phyloP scores from a whole-genome alignment of 1,284 basidiomycete genomes.

The Leccinum holopus region DNA sequence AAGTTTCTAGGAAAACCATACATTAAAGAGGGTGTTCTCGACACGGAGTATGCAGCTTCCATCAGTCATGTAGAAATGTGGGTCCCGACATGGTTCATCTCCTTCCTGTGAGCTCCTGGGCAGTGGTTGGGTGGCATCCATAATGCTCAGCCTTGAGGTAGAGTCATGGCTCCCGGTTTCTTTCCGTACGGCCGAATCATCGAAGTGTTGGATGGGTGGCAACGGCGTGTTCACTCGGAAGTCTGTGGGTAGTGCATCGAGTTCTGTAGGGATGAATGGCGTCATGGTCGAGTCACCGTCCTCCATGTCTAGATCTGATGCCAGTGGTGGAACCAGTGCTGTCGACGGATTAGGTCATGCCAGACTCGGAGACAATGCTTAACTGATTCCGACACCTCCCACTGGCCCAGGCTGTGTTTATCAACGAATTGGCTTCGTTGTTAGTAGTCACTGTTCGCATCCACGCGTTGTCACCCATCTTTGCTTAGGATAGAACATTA shows the following conservation, averaged over 20 bases:
- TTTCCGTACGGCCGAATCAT: slow-evolving; percentile 9
- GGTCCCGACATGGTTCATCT: slow-evolving; percentile 31
- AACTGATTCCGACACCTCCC: background rate
- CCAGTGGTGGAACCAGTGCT: background rate
- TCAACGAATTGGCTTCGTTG: background rate
- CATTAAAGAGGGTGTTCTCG: slow-evolving; percentile 64
- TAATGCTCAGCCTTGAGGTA: background rate
- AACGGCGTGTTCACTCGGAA: background rate
- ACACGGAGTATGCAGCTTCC: slow-evolving; percentile 61
- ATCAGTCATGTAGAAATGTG: slow-evolving; percentile 50
- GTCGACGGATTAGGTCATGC: slow-evolving; percentile 12
- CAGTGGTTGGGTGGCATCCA: slow-evolving; percentile 2
- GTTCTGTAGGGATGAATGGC: slow-evolving; percentile 28
- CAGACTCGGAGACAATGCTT: background rate
- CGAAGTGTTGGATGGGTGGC: slow-evolving; percentile 1
- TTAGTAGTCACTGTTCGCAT: background rate
- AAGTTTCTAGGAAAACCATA: slow-evolving; percentile 30
- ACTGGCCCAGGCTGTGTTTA: background rate
- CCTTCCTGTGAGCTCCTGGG: slow-evolving; percentile 12
- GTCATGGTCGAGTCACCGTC: slow-evolving; percentile 1
- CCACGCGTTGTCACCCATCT: background rate
- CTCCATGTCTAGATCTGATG: slow-evolving; percentile 15
- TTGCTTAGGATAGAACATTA: background rate
- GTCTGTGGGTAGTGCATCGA: slow-evolving; percentile 16
- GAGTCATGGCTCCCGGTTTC: slow-evolving; percentile 12